Base-by-base conservation (phyloP, 208 protist species). In the Borovskyia barvae region DNA sequence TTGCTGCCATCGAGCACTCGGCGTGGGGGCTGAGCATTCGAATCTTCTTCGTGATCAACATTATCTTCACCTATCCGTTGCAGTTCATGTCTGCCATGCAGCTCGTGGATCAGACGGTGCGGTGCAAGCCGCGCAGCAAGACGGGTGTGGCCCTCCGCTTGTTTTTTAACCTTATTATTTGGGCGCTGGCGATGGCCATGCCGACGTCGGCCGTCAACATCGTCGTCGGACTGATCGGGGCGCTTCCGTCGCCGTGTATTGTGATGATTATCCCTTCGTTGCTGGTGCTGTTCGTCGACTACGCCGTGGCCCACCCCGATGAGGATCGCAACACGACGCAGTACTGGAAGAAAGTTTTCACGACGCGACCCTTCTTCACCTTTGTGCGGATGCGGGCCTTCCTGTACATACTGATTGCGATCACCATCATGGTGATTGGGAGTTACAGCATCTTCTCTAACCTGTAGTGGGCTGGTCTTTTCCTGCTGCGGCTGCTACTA, bases 11-110 rank as follows among this genome's bases (percentile, higher is more conserved):
- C 41, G 32, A 72, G 24, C 52, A 76, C 54, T 70, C 67, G 26
- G 52, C 77, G 42, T 79, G 80, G 64, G 85, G 81, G 14, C 71
- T 55, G 47, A 73, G 53, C 19, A 68, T 85, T 12, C 77, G 77
- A 9, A 54, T 67, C 6, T 33, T 77, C 28, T 85, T 85, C 41
- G 0, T 52, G 9, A 1, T 89, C 15, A 87, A 79, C 75, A 46
- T 92, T 45, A 42, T 92, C 55, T 79, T 92, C 58, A 74, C 71
- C 43, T 89, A 89, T 62, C 85, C 85, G 25, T 53, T 92, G 58
- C 81, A 89, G 66, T 92, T 79, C 68, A 75, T 86, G 61, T 81
- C 85, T 6, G 85, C 85, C 28, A 83, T 85, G 58, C 85, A 92
- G 67, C 66, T 89, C 28, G 68, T 88, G 3, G 85, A 92, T 39